These are phyloP conservation scores for Trichoderma citrinoviride DNA, from an alignment of 2,329 filamentous ascomycete species.

Conservation along the genomic window DNA sequence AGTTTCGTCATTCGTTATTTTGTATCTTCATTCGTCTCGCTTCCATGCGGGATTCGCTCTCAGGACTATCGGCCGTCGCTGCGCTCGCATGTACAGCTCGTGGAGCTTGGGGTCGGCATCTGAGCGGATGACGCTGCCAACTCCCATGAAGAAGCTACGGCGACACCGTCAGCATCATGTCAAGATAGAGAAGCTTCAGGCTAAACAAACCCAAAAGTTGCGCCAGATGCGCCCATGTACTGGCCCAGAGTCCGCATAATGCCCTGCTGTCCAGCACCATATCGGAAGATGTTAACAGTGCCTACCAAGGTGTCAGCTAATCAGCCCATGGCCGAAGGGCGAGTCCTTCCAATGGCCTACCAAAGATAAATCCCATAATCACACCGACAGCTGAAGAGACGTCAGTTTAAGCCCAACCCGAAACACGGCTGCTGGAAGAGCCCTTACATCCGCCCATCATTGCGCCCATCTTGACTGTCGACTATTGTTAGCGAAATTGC, in stretches of 20 bases:
- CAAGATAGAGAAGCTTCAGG: neutral
- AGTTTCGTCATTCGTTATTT: constrained; percentile 2
- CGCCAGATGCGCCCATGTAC: constrained; percentile 93
- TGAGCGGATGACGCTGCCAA: constrained; percentile 92
- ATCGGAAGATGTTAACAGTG: constrained; percentile 91
- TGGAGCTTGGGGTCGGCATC: constrained; percentile 76
- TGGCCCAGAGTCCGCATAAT: constrained; percentile 93
- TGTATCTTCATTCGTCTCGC: constrained; percentile 23
- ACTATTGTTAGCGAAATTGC: constrained; percentile 26
- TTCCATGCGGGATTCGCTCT: constrained; percentile 41
- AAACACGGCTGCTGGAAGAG: neutral
- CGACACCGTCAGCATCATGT: constrained; percentile 24
- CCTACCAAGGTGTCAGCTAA: constrained; percentile 49
- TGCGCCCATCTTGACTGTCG: constrained; percentile 78
- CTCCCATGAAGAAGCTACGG: constrained; percentile 91
- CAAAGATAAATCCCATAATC: constrained; percentile 98
- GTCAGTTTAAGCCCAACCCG: constrained; percentile 32
- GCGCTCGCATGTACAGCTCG: constrained; percentile 72
- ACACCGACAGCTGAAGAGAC: constrained; percentile 72
- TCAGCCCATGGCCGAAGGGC: neutral
- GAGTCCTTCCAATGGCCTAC: constrained; percentile 47
- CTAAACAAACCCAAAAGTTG: constrained; percentile 72
- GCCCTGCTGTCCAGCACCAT: constrained; percentile 88
- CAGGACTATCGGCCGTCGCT: constrained; percentile 68
- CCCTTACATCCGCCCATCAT: constrained; percentile 97